Base-by-base conservation (phyloP, 2,329 filamentous ascomycete species). In the Talaromyces sp. region DNA sequence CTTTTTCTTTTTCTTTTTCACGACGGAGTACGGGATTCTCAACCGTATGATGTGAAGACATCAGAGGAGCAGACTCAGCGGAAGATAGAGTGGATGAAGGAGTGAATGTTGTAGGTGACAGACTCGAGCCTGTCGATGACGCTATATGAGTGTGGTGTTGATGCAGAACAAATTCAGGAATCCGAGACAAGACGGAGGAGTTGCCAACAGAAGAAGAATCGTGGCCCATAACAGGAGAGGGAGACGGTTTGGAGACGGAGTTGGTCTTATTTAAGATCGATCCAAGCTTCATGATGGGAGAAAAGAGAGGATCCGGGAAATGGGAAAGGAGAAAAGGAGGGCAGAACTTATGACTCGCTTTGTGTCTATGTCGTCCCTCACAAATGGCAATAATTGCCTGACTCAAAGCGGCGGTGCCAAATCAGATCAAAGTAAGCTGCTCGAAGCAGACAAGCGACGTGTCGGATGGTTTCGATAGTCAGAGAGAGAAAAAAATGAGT, bases 251-350 rank as follows among this genome's bases (percentile, higher is more conserved):
- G 44, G 37, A 42, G 9, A 28, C 9, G 46, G 58, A 12, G 28
- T 25, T 61, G 37, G 48, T 54, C 37, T 44, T 61, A 61, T 61
- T 55, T 37, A 61, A 55, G 37, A 61, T 61, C 37, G 59, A 61
- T 42, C 48, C 37, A 33, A 55, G 18, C 35, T 61, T 37, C 59
- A 61, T 61, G 46, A n/a, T 55, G 48, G 28, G 59, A 57, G 16
- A 37, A 12, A 40, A n/a, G 16, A 31, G 25, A 2, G 25, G n/a
- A 31, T 9, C 28, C 44, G 46, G 46, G 25, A 31, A 39, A 37
- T 12, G 18, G 33, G 35, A 56, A 28, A 16, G 35, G 18, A 25
- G 31, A 56, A 40, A 56, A 16, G 54, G 33, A 23, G 54, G 16
- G 31, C 54, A 28, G 35, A 25, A 42, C 28, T 42, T 57, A 42